Conservation (phyloP, 495 filamentous ascomycete genomes). For the Ramalina intermedia region DNA sequence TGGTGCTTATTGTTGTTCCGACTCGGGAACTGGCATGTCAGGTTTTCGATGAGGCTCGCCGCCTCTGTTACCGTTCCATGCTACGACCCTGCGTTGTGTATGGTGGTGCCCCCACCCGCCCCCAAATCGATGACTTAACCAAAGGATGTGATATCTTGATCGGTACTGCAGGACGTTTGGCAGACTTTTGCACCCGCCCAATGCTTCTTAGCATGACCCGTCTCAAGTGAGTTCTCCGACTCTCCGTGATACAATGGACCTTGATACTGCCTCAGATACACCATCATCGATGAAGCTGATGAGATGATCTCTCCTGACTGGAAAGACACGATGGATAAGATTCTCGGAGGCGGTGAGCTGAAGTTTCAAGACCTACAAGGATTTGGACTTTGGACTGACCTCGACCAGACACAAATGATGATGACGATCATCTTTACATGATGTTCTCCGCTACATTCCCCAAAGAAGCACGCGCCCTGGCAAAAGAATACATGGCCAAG, state of each 20-base stretch:
- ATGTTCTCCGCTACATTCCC: slow-evolving; percentile 95
- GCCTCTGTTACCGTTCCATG: slow-evolving; percentile 87
- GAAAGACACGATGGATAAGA: slow-evolving; percentile 50
- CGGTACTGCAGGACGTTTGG: slow-evolving; percentile 71
- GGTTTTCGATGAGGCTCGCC: slow-evolving; percentile 85
- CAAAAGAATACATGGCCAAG: slow-evolving; percentile 53
- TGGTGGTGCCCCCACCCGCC: slow-evolving; percentile 55
- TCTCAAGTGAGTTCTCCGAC: slow-evolving; percentile 42
- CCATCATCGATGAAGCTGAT: slow-evolving; percentile 91
- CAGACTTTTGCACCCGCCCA: slow-evolving; percentile 63
- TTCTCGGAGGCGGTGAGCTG: slow-evolving; percentile 54
- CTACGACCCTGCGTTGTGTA: slow-evolving; percentile 85
- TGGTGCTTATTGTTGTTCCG: slow-evolving; percentile 75
- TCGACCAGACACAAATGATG: slow-evolving; percentile 48
- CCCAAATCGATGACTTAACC: slow-evolving; percentile 56
- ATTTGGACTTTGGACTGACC: slow-evolving; percentile 8
- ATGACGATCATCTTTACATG: slow-evolving; percentile 69
- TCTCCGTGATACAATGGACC: slow-evolving; percentile 4
- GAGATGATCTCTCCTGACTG: slow-evolving; percentile 72
- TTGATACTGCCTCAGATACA: slow-evolving; percentile 33
- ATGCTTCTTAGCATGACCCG: slow-evolving; percentile 56
- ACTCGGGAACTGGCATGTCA: slow-evolving; percentile 82
- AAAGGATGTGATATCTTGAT: slow-evolving; percentile 84
- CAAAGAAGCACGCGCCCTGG: slow-evolving; percentile 57
- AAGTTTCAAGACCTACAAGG: slow-evolving; percentile 5